Evolutionary conservation across 441 rosid species (phyloP), one percentile per base, ranked within the genome.

Genomic region (Eruca vesicaria): DNA sequence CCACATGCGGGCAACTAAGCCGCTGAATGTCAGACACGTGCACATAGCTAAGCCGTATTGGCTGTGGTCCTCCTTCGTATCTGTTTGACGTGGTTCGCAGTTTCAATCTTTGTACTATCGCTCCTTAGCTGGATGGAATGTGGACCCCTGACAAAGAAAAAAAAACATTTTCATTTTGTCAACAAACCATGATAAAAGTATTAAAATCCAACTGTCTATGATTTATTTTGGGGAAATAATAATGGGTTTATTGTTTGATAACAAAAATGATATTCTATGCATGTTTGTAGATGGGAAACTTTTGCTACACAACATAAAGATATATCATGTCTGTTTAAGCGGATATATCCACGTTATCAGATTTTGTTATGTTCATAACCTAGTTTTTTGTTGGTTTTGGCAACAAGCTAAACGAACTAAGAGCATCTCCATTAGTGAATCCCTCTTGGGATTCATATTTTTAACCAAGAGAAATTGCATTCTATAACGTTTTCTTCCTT

Each of bases 51-150:
- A 59, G 31, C 57, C 73, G 80, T 72, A 57, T 53, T 28, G 63
- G 67, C 38, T 28, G 50, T 77, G 80, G 77, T 71, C 72, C 62
- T 63, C 23, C 9, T 31, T 16, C 45, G 20, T 55, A 56, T 70
- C 6, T 50, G 48, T 72, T 66, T 78, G 81, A 78, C 81, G 81
- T 78, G 81, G 81, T 78, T 72, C 77, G 77, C 68, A 36, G 64
- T 66, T 65, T 57, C 52, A 14, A 26, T 20, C 68, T 58, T 52
- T 59, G 58, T 59, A 59, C 76, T 15, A 5, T 77, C 68, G 48
- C 48, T 35, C 58, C 77, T 72, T 71, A 70, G 81, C 81, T 72
- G 77, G 69, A 60, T 19, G 73, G 55, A 52, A 19, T 38, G 15
- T 77, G 67, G 76, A 45, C 72, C 67, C 66, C 41, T 36, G 23